Evolutionary conservation across 2,329 filamentous ascomycete species (phyloP), one percentile per base, ranked within the genome.

Genomic region (Laburnicola sp.): DNA sequence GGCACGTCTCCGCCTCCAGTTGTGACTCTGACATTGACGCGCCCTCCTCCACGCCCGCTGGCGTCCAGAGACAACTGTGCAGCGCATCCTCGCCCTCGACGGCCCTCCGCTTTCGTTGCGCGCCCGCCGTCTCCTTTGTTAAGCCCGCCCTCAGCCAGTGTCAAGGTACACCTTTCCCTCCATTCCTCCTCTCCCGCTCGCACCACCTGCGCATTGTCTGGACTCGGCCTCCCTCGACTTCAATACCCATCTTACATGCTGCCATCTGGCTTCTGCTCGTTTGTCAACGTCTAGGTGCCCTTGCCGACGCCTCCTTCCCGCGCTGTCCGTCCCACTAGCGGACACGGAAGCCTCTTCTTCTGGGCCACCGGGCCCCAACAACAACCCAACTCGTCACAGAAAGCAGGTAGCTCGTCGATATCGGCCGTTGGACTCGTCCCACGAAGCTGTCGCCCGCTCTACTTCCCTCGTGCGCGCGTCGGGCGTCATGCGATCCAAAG

Each of bases 401-500:
- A 52, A 46, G 26, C 48, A 50, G 27, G 25, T 50, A 45, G 34
- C 45, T 52, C 57, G 51, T 57, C 53, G 54, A 51, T 52, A 62
- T 60, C 53, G 51, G 53, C 53, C 60, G 57, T 60, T 50, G 45
- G 55, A 53, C 54, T 50, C 59, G 63, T 66, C 57, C 59, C 56
- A 61, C 55, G 51, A 51, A 58, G 60, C 54, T 56, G 44, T 51
- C 51, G 56, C 51, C 59, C 51, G 62, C 61, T 57, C 57, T 64
- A 63, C 58, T 60, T 54, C 57, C 53, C 49, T 62, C 58, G 60
- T 66, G 57, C 54, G 63, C 67, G 70, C 66, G 60, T 65, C 62
- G 67, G 69, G 64, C 71, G 71, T 73, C 71, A 74, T 74, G 71
- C 71, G 68, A 73, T 71, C 69, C 69, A 70, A 64, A 62, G 60